Conservation (phyloP, 805 yeast species). For the Naumovozyma baii region DNA sequence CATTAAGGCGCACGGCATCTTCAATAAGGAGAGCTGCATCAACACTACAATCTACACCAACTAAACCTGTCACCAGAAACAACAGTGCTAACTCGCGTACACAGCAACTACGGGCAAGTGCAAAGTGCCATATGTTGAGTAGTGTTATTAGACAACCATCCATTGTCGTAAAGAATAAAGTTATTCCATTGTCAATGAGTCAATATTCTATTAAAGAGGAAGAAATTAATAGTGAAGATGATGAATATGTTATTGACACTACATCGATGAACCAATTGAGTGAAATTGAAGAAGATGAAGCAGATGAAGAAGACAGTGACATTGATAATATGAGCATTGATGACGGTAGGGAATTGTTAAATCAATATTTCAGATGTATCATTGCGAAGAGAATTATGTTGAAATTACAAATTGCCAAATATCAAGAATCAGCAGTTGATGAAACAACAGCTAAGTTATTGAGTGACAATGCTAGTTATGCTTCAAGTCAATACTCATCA, state of each 20-base stretch:
- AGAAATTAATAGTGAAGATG: conserved; percentile 13
- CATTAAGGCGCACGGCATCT: conserved; percentile 29
- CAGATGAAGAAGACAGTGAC: conserved; percentile 6
- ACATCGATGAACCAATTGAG: conserved; percentile 6
- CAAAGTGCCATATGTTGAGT: conserved; percentile 17
- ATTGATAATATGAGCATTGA: not conserved
- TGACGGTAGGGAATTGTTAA: conserved; percentile 5
- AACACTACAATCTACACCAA: conserved; percentile 17
- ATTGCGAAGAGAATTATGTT: conserved; percentile 21
- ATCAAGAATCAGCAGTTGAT: conserved; percentile 14
- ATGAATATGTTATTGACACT: conserved; percentile 16
- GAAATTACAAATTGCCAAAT: conserved; percentile 21
- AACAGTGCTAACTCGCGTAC: conserved; percentile 4
- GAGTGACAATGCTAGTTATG: conserved; percentile 1
- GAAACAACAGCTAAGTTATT: conserved; percentile 7
- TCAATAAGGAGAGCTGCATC: conserved; percentile 32
- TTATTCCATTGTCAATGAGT: conserved; percentile 26
- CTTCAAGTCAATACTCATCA: not conserved
- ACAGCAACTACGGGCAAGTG: conserved; percentile 20
- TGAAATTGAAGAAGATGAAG: conserved; percentile 15
- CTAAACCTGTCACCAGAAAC: conserved; percentile 1
- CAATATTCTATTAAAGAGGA: conserved; percentile 24
- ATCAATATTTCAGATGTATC: conserved; percentile 18
- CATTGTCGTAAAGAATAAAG: conserved; percentile 29
- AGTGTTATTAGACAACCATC: conserved; percentile 28